Percentiles rank a stretch among this genome's conserved stretches.
Evolutionary conservation across 2,329 filamentous ascomycete species (phyloP).

Genomic region (Fusarium sp.): DNA sequence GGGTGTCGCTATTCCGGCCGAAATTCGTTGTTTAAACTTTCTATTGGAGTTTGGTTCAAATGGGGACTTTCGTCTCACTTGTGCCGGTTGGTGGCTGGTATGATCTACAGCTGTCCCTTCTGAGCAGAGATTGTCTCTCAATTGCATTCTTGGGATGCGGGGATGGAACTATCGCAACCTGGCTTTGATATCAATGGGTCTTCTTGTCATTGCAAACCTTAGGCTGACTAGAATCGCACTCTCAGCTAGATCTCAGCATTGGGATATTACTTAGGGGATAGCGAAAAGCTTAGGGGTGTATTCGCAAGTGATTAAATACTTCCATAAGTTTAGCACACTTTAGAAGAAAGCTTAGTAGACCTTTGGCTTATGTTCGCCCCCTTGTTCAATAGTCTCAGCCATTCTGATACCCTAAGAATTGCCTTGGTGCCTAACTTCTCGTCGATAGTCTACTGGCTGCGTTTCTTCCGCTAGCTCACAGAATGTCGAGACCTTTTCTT

Average conservation of each 20-base stretch:
- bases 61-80: background rate
- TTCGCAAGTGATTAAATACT: background rate
- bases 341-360: background rate
- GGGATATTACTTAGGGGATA: too few species aligned
- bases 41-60: background rate
- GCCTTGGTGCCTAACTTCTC: background rate
- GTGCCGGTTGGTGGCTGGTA: background rate
- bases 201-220: background rate
- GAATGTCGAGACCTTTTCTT: background rate
- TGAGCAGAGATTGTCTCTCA: background rate
- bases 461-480: background rate
- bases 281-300: too few species aligned
- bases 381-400: too few species aligned
- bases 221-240: rapidly evolving
- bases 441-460: background rate
- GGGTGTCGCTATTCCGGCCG: background rate
- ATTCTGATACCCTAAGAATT: background rate
- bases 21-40: background rate
- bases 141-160: background rate
- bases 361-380: background rate
- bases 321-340: background rate
- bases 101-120: background rate
- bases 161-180: background rate
- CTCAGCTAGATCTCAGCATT: too few species aligned
- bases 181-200: background rate